Base-by-base conservation (phyloP, 306 rosid genomes). In the Inga oerstediana region DNA sequence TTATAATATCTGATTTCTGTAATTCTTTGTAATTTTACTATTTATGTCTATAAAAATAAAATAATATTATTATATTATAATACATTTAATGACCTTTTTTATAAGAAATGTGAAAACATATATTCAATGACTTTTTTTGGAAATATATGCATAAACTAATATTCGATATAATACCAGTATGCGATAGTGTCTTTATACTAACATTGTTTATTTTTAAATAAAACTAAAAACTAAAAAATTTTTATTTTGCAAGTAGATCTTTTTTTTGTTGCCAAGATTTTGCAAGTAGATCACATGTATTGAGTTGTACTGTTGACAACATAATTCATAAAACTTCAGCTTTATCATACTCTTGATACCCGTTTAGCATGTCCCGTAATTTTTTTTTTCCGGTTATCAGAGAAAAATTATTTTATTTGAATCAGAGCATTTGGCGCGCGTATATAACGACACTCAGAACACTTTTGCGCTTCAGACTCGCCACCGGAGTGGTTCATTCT, bases 381-480 rank as follows among this genome's bases (percentile, higher is more conserved):
- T 66, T 34, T 34, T 66, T 17, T 11, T 14, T 14, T 15, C 6
- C 6, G n/a, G 30, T 37, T 2, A 41, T 9, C 24, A 19, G 66
- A 3, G 34, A 59, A 3, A 5, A 59, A 34, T 62, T 10, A 72
- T 44, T 72, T 72, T 24, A 46, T 72, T 72, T 46, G 76, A 72
- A 72, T 13, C 32, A 22, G 4, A 46, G 76, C 59, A 10, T 24
- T 72, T 72, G 76, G 76, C 76, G 76, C 76, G 76, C 76, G 59
- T 72, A 72, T 45, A 72, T 72, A 72, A 72, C 39, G 39, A 45
- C n/a, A 3, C 22, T 72, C 58, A 44, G 10, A 13, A 22, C 35
- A 49, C 19, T 8, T 2, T 22, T n/a, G 54, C 37, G 75, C 52
- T 70, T 70, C 75, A n/a, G 9, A n/a, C 49, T 20, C 16, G 44